These are phyloP conservation scores for Hansenula lynferdii DNA, from an alignment of 1,139 yeast species.

Conservation along the genomic window DNA sequence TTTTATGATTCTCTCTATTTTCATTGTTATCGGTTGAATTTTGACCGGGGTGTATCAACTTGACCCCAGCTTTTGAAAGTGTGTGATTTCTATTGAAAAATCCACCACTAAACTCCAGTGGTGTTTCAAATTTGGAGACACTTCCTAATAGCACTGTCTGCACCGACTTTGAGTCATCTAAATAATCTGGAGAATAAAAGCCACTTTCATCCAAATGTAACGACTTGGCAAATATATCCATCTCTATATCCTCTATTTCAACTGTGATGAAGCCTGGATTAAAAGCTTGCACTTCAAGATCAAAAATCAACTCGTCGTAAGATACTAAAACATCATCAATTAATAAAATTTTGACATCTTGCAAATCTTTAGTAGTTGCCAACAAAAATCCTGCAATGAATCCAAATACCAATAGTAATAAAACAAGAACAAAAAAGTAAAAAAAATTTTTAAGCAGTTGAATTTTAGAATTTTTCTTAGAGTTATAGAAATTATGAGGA, in stretches of 20 bases:
- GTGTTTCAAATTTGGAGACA: constrained; percentile 60
- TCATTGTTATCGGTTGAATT: constrained; percentile 43
- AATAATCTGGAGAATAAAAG: constrained; percentile 6
- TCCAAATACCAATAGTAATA: constrained; percentile 59
- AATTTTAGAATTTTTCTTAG: constrained; percentile 25
- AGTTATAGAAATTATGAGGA: constrained; percentile 47
- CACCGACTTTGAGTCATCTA: constrained; percentile 20
- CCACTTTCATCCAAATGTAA: constrained; percentile 34
- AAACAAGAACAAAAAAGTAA: constrained; percentile 50
- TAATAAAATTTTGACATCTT: constrained; percentile 53
- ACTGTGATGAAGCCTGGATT: constrained; percentile 86
- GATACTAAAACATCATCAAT: constrained; percentile 74
- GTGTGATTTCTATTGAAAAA: constrained; percentile 59
- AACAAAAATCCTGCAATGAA: constrained; percentile 78
- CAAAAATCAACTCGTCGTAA: constrained; percentile 81
- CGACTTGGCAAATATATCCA: constrained; percentile 86
- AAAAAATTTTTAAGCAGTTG: constrained; percentile 40
- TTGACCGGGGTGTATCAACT: constrained; percentile 70
- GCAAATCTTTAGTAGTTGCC: constrained; percentile 84
- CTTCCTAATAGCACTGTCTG: constrained; percentile 79
- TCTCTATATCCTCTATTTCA: constrained; percentile 57
- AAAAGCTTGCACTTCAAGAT: constrained; percentile 69
- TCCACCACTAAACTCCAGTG: constrained; percentile 74
- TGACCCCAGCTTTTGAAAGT: constrained; percentile 61
- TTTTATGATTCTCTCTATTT: constrained; percentile 23